Percentiles rank a stretch among this genome's conserved stretches.
Conservation (phyloP, 2,329 filamentous ascomycete species). For the Bipolaris cookei region DNA sequence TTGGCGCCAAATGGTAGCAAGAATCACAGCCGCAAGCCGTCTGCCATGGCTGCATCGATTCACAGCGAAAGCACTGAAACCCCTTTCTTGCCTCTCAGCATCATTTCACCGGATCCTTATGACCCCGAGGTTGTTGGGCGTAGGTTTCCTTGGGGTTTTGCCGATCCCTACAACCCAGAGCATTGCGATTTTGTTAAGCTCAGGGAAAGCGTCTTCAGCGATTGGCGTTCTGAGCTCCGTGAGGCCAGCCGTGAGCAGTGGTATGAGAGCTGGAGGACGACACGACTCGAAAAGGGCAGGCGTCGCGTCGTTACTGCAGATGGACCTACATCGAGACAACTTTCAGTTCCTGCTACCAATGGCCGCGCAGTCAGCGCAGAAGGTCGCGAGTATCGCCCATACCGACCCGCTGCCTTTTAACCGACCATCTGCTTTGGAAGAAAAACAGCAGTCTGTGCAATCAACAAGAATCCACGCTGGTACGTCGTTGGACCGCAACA, state of each 20-base stretch:
- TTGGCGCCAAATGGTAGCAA: slow-evolving; percentile 42
- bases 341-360: slow-evolving; percentile 34
- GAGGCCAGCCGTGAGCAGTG: slow-evolving; percentile 89
- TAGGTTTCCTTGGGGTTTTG: slow-evolving; percentile 95
- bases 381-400: slow-evolving; percentile 35
- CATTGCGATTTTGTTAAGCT: slow-evolving; percentile 94
- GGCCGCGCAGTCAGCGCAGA: slow-evolving; percentile 46
- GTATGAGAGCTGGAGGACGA: slow-evolving; percentile 94
- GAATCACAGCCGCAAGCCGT: slow-evolving; percentile 50
- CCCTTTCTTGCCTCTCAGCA: slow-evolving; percentile 84
- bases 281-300: slow-evolving; percentile 49
- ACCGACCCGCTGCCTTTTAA: slow-evolving; percentile 32
- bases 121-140: slow-evolving; percentile 80
- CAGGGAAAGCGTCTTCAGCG: slow-evolving; percentile 88
- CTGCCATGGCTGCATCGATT: slow-evolving; percentile 49
- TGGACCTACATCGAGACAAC: slow-evolving; percentile 34
- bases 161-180: slow-evolving; percentile 85
- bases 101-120: slow-evolving; percentile 92
- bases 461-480: background rate
- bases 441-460: background rate
- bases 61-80: slow-evolving; percentile 51
- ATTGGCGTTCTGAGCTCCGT: slow-evolving; percentile 90
- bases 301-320: slow-evolving; percentile 40
- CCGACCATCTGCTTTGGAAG: background rate
- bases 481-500: background rate